phyloP scores from a whole-genome alignment of 1,139 yeast species.

The Arxiozyma heterogenica region DNA sequence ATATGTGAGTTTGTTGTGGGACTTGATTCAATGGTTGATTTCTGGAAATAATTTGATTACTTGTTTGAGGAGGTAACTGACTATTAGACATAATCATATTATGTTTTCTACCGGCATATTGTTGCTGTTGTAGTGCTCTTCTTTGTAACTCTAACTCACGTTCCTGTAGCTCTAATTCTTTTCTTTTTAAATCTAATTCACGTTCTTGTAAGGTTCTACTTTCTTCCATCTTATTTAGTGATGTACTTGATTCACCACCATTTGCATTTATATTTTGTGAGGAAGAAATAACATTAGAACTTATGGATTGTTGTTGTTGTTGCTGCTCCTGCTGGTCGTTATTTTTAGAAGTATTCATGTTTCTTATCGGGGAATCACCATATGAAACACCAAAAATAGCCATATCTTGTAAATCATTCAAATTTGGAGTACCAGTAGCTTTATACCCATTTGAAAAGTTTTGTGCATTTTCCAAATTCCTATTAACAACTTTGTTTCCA shows the following conservation, averaged over 20 bases:
- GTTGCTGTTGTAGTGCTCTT: constrained; percentile 22
- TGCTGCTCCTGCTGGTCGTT: background rate
- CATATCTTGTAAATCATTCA: constrained; percentile 28
- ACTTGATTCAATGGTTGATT: constrained; percentile 12
- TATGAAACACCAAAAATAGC: constrained; percentile 27
- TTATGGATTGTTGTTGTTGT: background rate
- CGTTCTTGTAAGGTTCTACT: constrained; percentile 18
- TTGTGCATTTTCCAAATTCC: constrained; percentile 1
- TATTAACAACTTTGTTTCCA: background rate
- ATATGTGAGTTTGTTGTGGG: constrained; percentile 16
- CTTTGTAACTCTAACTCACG: constrained; percentile 35
- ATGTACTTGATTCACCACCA: constrained; percentile 3
- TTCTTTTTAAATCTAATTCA: constrained; percentile 38
- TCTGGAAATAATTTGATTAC: constrained; percentile 1
- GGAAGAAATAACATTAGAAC: constrained; percentile 2
- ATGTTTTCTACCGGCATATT: constrained; percentile 1
- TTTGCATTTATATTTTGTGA: constrained; percentile 1
- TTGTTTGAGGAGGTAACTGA: constrained; percentile 3
- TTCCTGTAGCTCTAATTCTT: constrained; percentile 38
- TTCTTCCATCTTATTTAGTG: constrained; percentile 7
- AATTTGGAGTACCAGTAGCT: constrained; percentile 27
- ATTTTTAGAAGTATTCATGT: constrained; percentile 4
- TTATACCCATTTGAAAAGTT: constrained; percentile 9
- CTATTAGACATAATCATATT: background rate
- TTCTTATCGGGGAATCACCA: constrained; percentile 21